These are phyloP conservation scores for Fusarium sulawesiense DNA, from an alignment of 2,329 filamentous ascomycete species.

Conservation along the genomic window DNA sequence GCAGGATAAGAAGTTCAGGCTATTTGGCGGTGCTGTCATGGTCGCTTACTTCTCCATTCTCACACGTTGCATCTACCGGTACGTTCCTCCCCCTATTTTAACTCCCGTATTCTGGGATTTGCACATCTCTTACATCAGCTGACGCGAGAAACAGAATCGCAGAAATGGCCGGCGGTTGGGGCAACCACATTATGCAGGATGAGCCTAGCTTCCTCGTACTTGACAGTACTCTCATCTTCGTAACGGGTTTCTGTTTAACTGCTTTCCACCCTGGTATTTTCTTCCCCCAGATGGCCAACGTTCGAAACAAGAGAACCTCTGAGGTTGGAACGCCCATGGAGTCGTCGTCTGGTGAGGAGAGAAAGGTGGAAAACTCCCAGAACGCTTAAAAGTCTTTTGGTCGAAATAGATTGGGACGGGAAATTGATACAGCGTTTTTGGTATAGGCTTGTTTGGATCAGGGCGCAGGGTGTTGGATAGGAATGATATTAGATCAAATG, in stretches of 20 bases:
- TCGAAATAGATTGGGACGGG: background rate
- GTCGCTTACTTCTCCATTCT: slow-evolving; percentile 60
- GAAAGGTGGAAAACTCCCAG: slow-evolving; percentile 30
- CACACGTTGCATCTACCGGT: slow-evolving; percentile 67
- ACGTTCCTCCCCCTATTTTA: slow-evolving; percentile 36
- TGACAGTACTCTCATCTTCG: slow-evolving; percentile 63
- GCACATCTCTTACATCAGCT: slow-evolving; percentile 18
- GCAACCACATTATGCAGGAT: slow-evolving; percentile 72
- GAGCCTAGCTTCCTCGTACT: slow-evolving; percentile 69
- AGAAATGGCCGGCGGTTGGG: slow-evolving; percentile 74
- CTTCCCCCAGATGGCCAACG: slow-evolving; percentile 64
- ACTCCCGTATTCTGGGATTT: background rate
- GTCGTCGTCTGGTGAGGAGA: slow-evolving; percentile 48
- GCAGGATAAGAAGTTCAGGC: slow-evolving; percentile 56
- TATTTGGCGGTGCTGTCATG: slow-evolving; percentile 58
- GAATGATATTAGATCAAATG: slow-evolving; percentile 13
- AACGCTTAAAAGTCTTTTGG: slow-evolving; percentile 21
- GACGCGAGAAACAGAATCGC: slow-evolving; percentile 59
- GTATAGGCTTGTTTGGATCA: slow-evolving; percentile 2
- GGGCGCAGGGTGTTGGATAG: slow-evolving; percentile 6
- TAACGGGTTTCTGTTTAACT: slow-evolving; percentile 62
- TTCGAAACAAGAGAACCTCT: slow-evolving; percentile 37
- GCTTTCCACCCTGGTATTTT: slow-evolving; percentile 65
- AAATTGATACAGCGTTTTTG: background rate
- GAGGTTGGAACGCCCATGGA: slow-evolving; percentile 44